Evolutionary conservation across 2,329 filamentous ascomycete species (phyloP), one percentile per base, ranked within the genome.

Genomic region (Talaromyces sp.): DNA sequence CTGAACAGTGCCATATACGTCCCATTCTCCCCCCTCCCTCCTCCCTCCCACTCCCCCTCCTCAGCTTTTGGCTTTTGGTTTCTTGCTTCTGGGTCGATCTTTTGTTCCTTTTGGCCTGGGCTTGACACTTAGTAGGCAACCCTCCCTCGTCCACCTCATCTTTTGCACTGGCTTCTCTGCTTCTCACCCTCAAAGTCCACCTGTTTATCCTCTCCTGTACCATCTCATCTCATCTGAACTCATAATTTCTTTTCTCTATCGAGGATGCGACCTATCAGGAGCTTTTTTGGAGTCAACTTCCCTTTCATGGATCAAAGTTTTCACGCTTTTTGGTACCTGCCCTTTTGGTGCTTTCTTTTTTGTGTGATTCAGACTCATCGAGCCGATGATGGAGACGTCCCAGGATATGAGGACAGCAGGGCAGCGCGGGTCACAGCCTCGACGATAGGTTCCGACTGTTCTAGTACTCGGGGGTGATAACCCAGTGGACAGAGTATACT

Each of bases 381-480:
- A 18, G 61, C 50, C 56, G 16, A 59, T 63, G 56, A 63, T 63
- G 61, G 31, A 63, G 58, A 35, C 56, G 56, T 37, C 44, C 55
- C 58, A 21, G 14, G 44, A 48, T 48, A 48, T 1, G 44, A 54
- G 58, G 16, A 46, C 61, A 58, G 61, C 58, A 57, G 58, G 18
- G 42, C 46, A 59, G 55, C 39, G 18, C 16, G 44, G 56, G 56
- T 55, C 48, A 59, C 33, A 61, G 60, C 50, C 46, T 61, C 60
- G 60, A 61, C 60, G 60, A 61, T 61, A 61, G 46, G 60, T 39
- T 63, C 61, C 61, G 28, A 63, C 56, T 63, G 61, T 54, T 59
- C 31, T 42, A 46, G 48, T 55, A 35, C 48, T 61, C 50, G 23
- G 54, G 33, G 54, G 54, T 56, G 54, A 56, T 54, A 40, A 42